phyloP scores from a whole-genome alignment of 2,329 filamentous ascomycete species.

The Exophiala sp. region DNA sequence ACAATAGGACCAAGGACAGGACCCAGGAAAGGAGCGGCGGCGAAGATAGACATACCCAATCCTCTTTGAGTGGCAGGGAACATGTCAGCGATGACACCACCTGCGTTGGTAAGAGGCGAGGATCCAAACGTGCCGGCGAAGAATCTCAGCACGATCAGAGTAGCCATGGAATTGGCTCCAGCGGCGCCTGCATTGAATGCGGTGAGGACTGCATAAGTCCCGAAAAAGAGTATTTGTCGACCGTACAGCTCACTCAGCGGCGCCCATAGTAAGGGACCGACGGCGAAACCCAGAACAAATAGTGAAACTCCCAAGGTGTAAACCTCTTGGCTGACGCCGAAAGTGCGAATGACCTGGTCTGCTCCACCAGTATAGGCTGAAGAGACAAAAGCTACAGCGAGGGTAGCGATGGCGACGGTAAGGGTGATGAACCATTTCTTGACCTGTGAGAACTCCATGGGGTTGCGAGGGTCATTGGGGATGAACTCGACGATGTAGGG shows the following conservation, averaged over 20 bases:
- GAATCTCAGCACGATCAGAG: conserved; percentile 64
- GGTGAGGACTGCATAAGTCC: conserved; percentile 59
- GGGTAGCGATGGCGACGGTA: conserved; percentile 61
- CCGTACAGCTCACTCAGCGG: conserved; percentile 32
- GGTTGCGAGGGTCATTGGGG: conserved; percentile 48
- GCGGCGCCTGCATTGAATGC: conserved; percentile 64
- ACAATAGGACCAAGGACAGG: conserved; percentile 56
- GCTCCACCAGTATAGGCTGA: conserved; percentile 59
- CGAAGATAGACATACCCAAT: conserved; percentile 63
- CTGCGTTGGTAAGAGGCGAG: conserved; percentile 60
- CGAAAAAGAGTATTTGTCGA: conserved; percentile 47
- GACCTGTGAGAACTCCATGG: conserved; percentile 64
- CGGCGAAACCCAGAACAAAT: conserved; percentile 52
- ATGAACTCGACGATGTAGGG: conserved; percentile 56
- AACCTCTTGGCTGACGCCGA: conserved; percentile 44
- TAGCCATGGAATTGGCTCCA: conserved; percentile 62
- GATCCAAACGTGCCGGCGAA: conserved; percentile 62
- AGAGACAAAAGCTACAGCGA: conserved; percentile 52
- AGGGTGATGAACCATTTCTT: conserved; percentile 67
- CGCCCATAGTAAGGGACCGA: conserved; percentile 55
- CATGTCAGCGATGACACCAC: conserved; percentile 61
- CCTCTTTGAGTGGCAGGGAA: conserved; percentile 59
- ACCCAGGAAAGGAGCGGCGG: conserved; percentile 45
- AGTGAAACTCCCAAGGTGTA: conserved; percentile 48
- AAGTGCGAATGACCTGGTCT: conserved; percentile 48